Percentiles rank a stretch among this genome's conserved stretches.
Conservation (phyloP, 2,329 filamentous ascomycete genomes). For the Helicocarpus griseus region DNA sequence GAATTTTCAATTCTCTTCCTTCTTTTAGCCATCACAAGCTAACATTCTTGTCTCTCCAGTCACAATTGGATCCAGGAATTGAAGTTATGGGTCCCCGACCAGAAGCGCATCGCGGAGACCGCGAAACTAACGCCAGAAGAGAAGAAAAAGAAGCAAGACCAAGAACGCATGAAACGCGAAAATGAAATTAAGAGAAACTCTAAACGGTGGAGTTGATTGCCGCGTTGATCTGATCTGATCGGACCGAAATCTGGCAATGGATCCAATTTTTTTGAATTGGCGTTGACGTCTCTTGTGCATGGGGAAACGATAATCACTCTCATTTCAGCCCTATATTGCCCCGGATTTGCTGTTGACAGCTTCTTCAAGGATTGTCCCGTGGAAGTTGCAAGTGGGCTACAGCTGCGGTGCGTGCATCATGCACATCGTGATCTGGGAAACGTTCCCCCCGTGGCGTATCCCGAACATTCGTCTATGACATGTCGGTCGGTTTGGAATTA, state of each 20-base stretch:
- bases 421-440: no score
- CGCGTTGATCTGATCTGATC: neutral
- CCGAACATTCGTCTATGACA: neutral
- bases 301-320: no score
- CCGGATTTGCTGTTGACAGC: no score
- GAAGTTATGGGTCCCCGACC: conserved; percentile 26
- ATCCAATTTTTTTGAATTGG: no score
- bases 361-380: no score
- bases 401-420: no score
- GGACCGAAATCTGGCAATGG: no score
- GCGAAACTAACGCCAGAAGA: neutral
- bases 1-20: neutral
- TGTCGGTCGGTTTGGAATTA: no score
- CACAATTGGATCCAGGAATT: conserved; percentile 27
- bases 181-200: neutral
- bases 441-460: no score
- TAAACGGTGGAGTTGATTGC: neutral
- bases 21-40: conserved; percentile 9
- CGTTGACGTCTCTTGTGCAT: no score
- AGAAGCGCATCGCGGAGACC: conserved; percentile 12
- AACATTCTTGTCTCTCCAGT: conserved; percentile 14
- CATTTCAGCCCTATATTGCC: no score
- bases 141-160: conserved; percentile 5
- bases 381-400: no score
- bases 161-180: conserved; percentile 1